Evolutionary conservation across 192 early-diverging fungal genomes (phyloP).

Genomic region (Backusella liffmaniae): DNA sequence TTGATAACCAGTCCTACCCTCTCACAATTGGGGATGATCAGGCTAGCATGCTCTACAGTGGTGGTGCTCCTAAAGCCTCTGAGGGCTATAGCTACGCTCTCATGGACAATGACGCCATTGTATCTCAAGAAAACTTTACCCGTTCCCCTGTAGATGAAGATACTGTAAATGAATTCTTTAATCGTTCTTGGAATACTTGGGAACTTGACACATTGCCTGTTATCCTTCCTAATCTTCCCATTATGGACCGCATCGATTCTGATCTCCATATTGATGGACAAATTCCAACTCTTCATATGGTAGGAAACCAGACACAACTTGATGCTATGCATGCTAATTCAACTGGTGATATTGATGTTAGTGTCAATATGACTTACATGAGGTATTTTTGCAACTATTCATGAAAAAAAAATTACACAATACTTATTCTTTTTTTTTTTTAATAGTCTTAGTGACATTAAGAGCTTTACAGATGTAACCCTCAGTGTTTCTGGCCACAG

Average conservation of each 20-base stretch:
- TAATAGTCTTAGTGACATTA: neutral
- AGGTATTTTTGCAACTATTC: neutral
- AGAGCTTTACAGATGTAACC: neutral
- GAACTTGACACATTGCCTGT: neutral
- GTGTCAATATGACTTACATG: slow-evolving; percentile 9
- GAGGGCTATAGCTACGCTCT: neutral
- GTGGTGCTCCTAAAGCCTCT: neutral
- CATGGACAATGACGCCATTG: neutral
- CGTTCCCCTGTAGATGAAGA: neutral
- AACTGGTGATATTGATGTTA: neutral
- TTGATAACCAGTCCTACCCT: neutral
- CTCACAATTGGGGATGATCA: neutral
- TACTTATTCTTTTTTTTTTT: neutral
- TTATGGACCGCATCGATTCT: neutral
- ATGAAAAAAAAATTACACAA: neutral
- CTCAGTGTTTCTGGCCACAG: slow-evolving; percentile 2
- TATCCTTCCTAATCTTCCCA: slow-evolving; percentile 7
- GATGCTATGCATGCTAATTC: slow-evolving; percentile 3
- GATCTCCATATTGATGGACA: slow-evolving; percentile 11
- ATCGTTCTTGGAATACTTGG: slow-evolving; percentile 4
- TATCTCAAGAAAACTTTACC: neutral
- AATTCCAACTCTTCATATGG: slow-evolving; percentile 5
- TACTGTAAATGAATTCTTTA: slow-evolving; percentile 7
- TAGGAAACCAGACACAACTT: slow-evolving; percentile 8
- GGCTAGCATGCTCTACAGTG: neutral